Evolutionary conservation across 208 protist species (phyloP), one percentile per base, ranked within the genome.

Genomic region (Trypanosoma theileri): DNA sequence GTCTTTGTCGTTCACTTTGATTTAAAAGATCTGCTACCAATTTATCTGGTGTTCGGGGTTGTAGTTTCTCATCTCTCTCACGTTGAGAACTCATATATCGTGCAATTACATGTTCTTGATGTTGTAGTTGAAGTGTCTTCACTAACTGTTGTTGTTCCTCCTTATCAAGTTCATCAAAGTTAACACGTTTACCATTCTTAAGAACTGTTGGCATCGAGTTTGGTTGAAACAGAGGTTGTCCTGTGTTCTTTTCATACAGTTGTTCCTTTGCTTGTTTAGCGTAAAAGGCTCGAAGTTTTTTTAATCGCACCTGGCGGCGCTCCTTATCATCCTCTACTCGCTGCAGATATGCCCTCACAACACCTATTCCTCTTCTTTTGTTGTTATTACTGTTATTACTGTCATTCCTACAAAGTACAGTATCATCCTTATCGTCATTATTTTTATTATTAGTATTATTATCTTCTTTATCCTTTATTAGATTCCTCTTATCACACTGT

Each of bases 121-220:
- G 59, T 14, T 74, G 28, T 22, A 51, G 41, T 44, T 62, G 62
- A 28, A 92, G 70, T 59, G 71, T 56, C 50, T 72, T 59, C 4
- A 62, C 59, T 14, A 86, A 61, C 19, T 66, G 52, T 11, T 50
- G 52, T 63, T 79, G 78, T 60, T 92, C 77, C 22, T 83, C 71
- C 45, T 58, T 57, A 12, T 60, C 40, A 16, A 89, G 71, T 24
- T 83, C 56, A 4, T 79, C 71, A 51, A 84, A 92, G 12, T 71
- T 55, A 22, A 92, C 70, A 24, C 76, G 79, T 28, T 57, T 65
- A 35, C 80, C 82, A 57, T 83, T 75, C 59, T 79, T 76, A 68
- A 75, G 48, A 16, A 78, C 68, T 3, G 81, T 82, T n/a, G 86
- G 86, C 57, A 87, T 58, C 9, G 81, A 77, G 59, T 92, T 89